Conservation (phyloP, 768 basidiomycete genomes). For the Phylloporus scabripes region DNA sequence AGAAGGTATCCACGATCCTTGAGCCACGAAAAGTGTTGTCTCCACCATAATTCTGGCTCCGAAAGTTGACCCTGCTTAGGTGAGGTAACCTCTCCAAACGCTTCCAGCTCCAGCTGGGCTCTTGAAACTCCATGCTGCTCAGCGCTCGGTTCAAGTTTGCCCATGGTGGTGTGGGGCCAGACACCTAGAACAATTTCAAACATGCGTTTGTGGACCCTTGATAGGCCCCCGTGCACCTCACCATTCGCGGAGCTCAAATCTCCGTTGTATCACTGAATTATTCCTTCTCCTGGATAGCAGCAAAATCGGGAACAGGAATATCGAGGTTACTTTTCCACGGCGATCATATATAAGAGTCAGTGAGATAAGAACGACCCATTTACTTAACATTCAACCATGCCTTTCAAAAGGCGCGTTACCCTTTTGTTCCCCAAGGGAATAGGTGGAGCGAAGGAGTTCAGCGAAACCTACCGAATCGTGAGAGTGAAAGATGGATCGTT, state of each 20-base stretch:
- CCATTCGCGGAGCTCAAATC: neutral
- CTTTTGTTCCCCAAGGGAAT: neutral
- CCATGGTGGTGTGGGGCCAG: neutral
- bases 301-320: too few relatives aligned
- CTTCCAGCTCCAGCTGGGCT: neutral
- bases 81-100: neutral
- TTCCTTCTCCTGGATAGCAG: neutral
- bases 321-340: neutral
- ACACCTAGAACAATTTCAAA: neutral
- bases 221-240: neutral
- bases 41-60: constrained; percentile 1
- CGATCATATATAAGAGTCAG: neutral
- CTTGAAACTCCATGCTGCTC: neutral
- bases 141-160: neutral
- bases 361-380: neutral
- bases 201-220: neutral
- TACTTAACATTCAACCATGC: neutral
- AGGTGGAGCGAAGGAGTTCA: neutral
- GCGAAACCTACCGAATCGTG: neutral
- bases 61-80: neutral
- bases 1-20: constrained; percentile 1
- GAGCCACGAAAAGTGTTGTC: neutral
- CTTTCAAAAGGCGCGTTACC: neutral
- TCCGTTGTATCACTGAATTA: neutral
- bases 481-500: neutral